phyloP scores from a whole-genome alignment of 768 basidiomycete genomes.

The Pleurotus salmoneostramineus region DNA sequence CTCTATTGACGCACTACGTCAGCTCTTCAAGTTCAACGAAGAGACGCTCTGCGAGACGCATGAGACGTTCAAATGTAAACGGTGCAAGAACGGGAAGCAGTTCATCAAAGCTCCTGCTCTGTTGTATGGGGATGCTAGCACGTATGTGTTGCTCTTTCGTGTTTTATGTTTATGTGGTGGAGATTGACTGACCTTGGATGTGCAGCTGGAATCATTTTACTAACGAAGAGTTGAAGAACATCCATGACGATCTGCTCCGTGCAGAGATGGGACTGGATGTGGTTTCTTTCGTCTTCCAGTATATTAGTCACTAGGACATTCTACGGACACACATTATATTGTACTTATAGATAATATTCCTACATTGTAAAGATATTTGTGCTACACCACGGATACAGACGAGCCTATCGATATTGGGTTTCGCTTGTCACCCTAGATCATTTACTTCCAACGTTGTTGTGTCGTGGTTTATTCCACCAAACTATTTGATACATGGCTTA shows the following conservation, averaged over 20 bases:
- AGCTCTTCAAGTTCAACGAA: slow-evolving; percentile 90
- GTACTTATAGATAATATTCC: not conserved
- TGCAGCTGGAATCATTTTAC: slow-evolving; percentile 96
- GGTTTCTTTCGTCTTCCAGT: slow-evolving; percentile 96
- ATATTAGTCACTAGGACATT: slow-evolving; percentile 71
- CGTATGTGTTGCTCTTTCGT: slow-evolving; percentile 51
- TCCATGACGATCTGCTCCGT: slow-evolving; percentile 93
- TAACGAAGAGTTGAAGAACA: slow-evolving; percentile 80
- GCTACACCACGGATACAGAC: slow-evolving; percentile 15
- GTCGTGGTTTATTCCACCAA: no score
- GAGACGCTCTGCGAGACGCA: slow-evolving; percentile 89
- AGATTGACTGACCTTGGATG: not conserved
- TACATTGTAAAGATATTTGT: no score
- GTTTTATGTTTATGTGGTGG: not conserved
- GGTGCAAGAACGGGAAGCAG: slow-evolving; percentile 86
- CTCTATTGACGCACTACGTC: slow-evolving; percentile 80
- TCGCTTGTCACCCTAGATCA: no score
- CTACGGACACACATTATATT: slow-evolving; percentile 7
- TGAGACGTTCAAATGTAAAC: slow-evolving; percentile 96
- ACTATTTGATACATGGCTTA: not conserved
- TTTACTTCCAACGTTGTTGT: no score
- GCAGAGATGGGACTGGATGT: slow-evolving; percentile 82
- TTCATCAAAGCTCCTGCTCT: slow-evolving; percentile 77
- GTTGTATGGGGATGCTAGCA: slow-evolving; percentile 95
- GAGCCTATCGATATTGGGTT: no score